Conservation (phyloP, 2,329 filamentous ascomycete species). For the Colletotrichum spaethianum region DNA sequence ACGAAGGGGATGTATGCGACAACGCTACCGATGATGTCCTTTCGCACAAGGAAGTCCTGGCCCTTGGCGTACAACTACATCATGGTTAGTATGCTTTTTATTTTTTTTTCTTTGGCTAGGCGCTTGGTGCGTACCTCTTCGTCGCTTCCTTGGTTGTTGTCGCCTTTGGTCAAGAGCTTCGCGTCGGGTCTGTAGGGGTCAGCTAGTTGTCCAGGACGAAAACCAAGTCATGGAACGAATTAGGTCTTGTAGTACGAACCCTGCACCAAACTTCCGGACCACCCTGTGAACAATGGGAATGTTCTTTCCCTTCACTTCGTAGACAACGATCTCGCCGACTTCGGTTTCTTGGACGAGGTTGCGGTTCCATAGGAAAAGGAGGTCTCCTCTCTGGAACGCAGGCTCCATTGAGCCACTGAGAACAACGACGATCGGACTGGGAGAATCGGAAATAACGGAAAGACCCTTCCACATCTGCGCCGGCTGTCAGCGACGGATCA, state of each 20-base stretch:
- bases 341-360: constrained; percentile 69
- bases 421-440: constrained; percentile 86
- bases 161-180: constrained; percentile 94
- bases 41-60: constrained; percentile 88
- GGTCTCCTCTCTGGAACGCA: constrained; percentile 83
- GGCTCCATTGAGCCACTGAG: constrained; percentile 89
- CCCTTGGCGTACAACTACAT: constrained; percentile 77
- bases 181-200: constrained; percentile 61
- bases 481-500: constrained; percentile 12
- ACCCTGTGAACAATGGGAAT: constrained; percentile 98
- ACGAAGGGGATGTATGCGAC: constrained; percentile 94
- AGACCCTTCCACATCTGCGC: constrained; percentile 88
- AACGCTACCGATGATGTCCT: constrained; percentile 94
- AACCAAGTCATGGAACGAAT: not conserved
- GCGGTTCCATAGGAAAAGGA: constrained; percentile 84
- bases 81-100: not conserved
- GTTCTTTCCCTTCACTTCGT: constrained; percentile 91
- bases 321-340: constrained; percentile 73
- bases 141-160: constrained; percentile 87
- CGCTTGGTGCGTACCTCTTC: constrained; percentile 61
- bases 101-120: not conserved
- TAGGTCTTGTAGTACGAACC: constrained; percentile 56
- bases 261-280: constrained; percentile 79
- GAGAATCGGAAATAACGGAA: constrained; percentile 81
- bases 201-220: not conserved